Base-by-base conservation (phyloP, 75 land plant species). In the Adiantum capillusveneris region DNA sequence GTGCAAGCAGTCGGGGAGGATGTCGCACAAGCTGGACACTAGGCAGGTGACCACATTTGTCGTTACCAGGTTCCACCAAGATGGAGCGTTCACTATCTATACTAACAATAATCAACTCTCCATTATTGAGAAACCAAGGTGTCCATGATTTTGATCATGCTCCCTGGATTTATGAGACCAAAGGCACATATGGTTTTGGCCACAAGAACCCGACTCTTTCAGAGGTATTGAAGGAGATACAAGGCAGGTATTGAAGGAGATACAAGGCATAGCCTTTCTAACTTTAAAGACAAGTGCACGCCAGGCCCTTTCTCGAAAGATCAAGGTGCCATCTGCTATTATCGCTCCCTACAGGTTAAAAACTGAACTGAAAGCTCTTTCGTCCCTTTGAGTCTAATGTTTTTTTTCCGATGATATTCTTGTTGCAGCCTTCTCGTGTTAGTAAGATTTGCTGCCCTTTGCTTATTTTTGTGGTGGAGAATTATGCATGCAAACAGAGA, bases 161-260 rank as follows among this genome's bases (percentile, higher is more conserved):
- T 43, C 44, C 75, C 17, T 92, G 94, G 97, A 58, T 88, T 39
- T 92, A 77, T 58, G 97, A 92, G 75, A 92, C 86, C 0, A 92
- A 83, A 46, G 97, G 94, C 11, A 92, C 97, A 2, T 92, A 92
- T 57, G 97, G 97, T 5, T 92, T 84, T 65, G 97, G 97, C 86
- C 94, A 0, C 70, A 78, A 42, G 80, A 84, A 0, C 37, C 64
- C 26, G 74, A 67, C 20, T 60, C 58, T 0, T 68, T 65, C 43
- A 74, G 29, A 13, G 84, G 65, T 21, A 73, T 43, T 9, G 50
- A 65, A 30, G n/a, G n/a, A n/a, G n/a, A n/a, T n/a, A n/a, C n/a
- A n/a, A n/a, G n/a, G n/a, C n/a, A n/a, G n/a, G n/a, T n/a, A n/a
- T n/a, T n/a, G n/a, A n/a, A n/a, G 53, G 56, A 25, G 43, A 14